phyloP scores from a whole-genome alignment of 257 asterid genomes.

The Eustoma russellianum region DNA sequence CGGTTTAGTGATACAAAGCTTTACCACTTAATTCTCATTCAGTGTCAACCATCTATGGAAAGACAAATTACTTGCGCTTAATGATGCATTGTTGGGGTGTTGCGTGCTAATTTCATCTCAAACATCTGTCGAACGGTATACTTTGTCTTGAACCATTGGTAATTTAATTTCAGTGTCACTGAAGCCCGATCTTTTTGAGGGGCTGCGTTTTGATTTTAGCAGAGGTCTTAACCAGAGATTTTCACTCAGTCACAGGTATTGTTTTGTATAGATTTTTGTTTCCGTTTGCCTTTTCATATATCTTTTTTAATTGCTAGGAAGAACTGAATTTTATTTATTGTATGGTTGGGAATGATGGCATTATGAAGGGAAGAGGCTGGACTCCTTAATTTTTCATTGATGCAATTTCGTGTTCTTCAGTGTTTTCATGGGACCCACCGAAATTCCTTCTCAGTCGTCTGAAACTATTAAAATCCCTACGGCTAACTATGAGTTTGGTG shows the following conservation, averaged over 20 bases:
- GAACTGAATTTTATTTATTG: neutral
- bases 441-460: constrained; percentile 83
- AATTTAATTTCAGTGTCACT: constrained; percentile 71
- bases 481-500: constrained; percentile 93
- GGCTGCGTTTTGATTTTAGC: constrained; percentile 91
- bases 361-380: neutral
- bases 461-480: constrained; percentile 81
- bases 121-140: neutral
- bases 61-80: too few relatives aligned
- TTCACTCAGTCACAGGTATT: constrained; percentile 90
- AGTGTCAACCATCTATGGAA: too few relatives aligned
- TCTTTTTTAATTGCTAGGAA: neutral
- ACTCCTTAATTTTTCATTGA: neutral
- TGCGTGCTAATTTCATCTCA: neutral
- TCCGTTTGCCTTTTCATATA: neutral
- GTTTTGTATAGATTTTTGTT: constrained; percentile 11
- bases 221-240: constrained; percentile 85
- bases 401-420: constrained; percentile 29
- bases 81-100: neutral
- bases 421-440: constrained; percentile 94
- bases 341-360: neutral
- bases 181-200: constrained; percentile 98
- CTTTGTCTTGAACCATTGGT: constrained; percentile 1
- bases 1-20: too few relatives aligned
- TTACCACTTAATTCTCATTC: too few relatives aligned